Percentiles rank a stretch among this genome's conserved stretches.
Conservation (phyloP, 148 eudicot species). For the Drosera capensis region DNA sequence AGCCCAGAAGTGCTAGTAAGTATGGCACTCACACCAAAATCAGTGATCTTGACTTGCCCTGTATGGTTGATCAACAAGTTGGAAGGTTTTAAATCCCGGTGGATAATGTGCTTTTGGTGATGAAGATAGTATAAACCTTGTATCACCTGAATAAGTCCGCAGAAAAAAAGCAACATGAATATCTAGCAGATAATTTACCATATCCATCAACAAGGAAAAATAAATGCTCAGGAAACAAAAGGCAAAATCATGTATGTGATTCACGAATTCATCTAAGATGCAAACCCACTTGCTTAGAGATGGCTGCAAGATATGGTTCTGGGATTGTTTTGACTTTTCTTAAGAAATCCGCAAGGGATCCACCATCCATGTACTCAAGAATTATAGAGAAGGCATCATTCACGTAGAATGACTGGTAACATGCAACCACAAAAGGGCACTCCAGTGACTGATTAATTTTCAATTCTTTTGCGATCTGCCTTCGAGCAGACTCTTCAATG, state of each 20-base stretch:
- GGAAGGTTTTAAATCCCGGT: slow-evolving; percentile 92
- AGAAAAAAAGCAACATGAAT: too few relatives aligned
- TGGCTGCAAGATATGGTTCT: slow-evolving; percentile 86
- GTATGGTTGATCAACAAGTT: slow-evolving; percentile 89
- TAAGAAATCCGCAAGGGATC: slow-evolving; percentile 82
- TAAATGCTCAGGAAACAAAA: too few relatives aligned
- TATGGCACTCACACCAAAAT: slow-evolving; percentile 95
- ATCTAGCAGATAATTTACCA: too few relatives aligned
- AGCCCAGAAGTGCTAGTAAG: slow-evolving; percentile 82
- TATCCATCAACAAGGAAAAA: too few relatives aligned
- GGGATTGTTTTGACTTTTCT: slow-evolving; percentile 61
- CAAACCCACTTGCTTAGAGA: slow-evolving; percentile 86
- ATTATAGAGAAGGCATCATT: slow-evolving; percentile 91
- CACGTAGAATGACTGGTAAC: slow-evolving; percentile 81
- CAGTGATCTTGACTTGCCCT: slow-evolving; percentile 97
- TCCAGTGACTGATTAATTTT: slow-evolving; percentile 91
- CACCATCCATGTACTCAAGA: slow-evolving; percentile 99
- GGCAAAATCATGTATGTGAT: too few relatives aligned
- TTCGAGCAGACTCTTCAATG: slow-evolving; percentile 72
- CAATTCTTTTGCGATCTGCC: slow-evolving; percentile 69
- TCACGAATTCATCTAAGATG: too few relatives aligned
- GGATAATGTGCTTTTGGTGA: slow-evolving; percentile 87
- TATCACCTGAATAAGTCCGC: slow-evolving; percentile 59
- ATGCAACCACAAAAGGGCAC: slow-evolving; percentile 69
- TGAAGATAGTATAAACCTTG: slow-evolving; percentile 90